Evolutionary conservation across 345 rosid species (phyloP).

Genomic region (Salix dunnii): DNA sequence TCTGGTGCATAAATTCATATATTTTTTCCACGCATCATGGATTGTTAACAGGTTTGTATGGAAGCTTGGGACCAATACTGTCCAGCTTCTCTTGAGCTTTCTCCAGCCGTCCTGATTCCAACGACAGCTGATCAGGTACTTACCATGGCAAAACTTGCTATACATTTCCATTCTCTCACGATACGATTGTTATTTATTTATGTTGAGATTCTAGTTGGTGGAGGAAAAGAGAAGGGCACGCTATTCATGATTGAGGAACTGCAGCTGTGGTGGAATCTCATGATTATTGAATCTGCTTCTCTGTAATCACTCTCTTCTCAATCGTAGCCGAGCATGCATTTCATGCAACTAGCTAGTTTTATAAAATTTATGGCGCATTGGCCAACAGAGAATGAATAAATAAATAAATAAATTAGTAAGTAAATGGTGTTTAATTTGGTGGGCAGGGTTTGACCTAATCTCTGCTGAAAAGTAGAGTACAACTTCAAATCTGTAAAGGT

Average conservation of each 20-base stretch:
- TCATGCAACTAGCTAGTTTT: not conserved
- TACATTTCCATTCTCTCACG: not conserved
- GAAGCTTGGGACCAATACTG: constrained; percentile 80
- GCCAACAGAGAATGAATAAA: not conserved
- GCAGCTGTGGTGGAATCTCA: constrained; percentile 8
- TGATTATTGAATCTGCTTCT: not conserved
- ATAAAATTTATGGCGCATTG: not conserved
- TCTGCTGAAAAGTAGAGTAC: not conserved
- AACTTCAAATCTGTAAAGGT: not conserved
- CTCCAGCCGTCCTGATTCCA: constrained; percentile 31
- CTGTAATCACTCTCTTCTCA: too few relatives aligned
- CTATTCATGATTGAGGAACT: not conserved
- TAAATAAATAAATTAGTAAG: not conserved
- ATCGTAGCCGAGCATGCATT: not conserved
- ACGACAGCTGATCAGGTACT: constrained; percentile 18
- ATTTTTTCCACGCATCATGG: not conserved
- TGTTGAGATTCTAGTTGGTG: too few relatives aligned
- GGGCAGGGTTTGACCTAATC: not conserved
- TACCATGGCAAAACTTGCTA: not conserved
- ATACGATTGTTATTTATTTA: too few relatives aligned
- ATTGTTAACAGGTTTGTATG: constrained; percentile 62
- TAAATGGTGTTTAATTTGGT: not conserved
- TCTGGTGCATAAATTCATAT: not conserved
- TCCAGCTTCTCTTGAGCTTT: constrained; percentile 79
- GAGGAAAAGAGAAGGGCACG: not conserved